A percentile compares a stretch with the other conserved stretches of the same genome.
Conservation (phyloP, 495 filamentous ascomycete species). For the Daldinia grandis region DNA sequence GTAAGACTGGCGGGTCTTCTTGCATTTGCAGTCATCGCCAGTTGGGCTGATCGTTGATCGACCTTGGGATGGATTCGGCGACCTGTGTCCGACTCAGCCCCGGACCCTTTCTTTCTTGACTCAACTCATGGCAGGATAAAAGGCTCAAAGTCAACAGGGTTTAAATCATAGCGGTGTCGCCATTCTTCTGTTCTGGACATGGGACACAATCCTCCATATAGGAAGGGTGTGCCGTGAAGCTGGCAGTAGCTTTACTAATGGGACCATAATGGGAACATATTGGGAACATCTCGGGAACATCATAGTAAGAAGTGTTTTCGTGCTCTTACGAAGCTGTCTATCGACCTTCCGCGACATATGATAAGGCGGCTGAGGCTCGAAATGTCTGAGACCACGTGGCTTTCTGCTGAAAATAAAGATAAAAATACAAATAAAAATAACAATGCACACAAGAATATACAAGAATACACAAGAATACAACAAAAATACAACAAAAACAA, state of each 20-base stretch:
- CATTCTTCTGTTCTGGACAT: slow-evolving; percentile 16
- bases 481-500: too few relatives aligned
- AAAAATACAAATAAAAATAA: too few relatives aligned
- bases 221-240: slow-evolving; percentile 26
- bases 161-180: slow-evolving; percentile 24
- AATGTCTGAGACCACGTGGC: slow-evolving; percentile 41
- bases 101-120: slow-evolving; percentile 13
- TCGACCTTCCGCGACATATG: slow-evolving; percentile 17
- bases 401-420: slow-evolving; percentile 18
- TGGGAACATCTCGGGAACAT: slow-evolving; percentile 2
- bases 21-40: slow-evolving; percentile 28
- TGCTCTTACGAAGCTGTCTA: slow-evolving; percentile 12
- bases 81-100: slow-evolving; percentile 23
- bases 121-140: slow-evolving; percentile 10
- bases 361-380: slow-evolving; percentile 32
- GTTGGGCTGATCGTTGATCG: slow-evolving; percentile 20
- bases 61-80: slow-evolving; percentile 12
- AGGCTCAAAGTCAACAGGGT: slow-evolving; percentile 7
- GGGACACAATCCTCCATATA: slow-evolving; percentile 35
- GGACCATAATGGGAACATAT: too few relatives aligned
- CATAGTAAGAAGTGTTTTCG: slow-evolving; percentile 17
- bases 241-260: slow-evolving; percentile 16
- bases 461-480: too few relatives aligned
- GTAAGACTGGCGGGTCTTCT: slow-evolving; percentile 35
- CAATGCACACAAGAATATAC: too few relatives aligned